Percentiles rank a stretch among this genome's conserved stretches.
These are phyloP conservation scores for Sclerotinia spermophila DNA, from an alignment of 2,329 filamentous ascomycete species.

Conservation along the genomic window DNA sequence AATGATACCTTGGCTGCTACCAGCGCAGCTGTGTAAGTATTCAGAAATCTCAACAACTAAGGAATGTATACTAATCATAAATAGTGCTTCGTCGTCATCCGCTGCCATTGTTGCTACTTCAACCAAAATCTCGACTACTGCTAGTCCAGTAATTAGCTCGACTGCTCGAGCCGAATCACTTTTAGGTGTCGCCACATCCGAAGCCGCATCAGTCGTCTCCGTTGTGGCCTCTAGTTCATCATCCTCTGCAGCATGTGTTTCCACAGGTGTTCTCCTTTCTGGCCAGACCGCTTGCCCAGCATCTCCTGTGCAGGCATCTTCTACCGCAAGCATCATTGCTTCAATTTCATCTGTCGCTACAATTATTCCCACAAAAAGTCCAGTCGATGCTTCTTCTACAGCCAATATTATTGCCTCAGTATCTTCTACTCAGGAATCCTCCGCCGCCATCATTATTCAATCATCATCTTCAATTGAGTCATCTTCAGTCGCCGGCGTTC, in stretches of 20 bases:
- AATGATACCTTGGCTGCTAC: slow-evolving; percentile 17
- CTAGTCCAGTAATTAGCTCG: neutral
- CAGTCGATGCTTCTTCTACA: neutral
- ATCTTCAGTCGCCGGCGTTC: neutral
- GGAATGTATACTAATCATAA: neutral
- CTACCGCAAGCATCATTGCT: neutral
- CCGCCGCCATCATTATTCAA: neutral
- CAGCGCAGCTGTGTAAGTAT: slow-evolving; percentile 36
- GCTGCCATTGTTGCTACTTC: neutral
- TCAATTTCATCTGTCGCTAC: neutral
- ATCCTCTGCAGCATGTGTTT: neutral
- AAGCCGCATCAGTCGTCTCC: neutral
- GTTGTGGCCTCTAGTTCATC: neutral
- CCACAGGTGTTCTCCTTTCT: slow-evolving; percentile 6
- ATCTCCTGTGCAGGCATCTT: neutral
- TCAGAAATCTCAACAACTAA: too few relatives aligned
- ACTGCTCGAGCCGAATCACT: neutral
- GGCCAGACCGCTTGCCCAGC: neutral
- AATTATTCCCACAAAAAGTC: neutral
- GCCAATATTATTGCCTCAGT: neutral
- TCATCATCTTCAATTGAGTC: neutral
- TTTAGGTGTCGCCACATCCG: neutral
- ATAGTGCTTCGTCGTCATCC: neutral
- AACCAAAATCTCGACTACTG: neutral
- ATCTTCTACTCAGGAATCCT: neutral